phyloP scores from a whole-genome alignment of 192 early-diverging fungal genomes.

The Backusella tuberculispora region DNA sequence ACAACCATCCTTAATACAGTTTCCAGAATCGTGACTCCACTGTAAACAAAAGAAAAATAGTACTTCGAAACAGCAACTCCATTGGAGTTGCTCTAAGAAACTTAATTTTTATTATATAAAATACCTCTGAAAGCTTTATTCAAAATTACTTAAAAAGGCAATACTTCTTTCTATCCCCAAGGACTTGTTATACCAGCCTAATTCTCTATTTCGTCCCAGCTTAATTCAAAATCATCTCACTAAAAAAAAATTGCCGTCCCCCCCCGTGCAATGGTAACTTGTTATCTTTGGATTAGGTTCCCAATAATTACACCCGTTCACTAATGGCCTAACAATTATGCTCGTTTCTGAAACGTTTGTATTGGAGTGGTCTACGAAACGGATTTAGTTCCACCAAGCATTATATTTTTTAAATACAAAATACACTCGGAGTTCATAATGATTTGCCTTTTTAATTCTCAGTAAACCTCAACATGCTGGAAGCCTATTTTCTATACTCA shows the following conservation, averaged over 20 bases:
- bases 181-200: neutral
- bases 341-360: conserved; percentile 18
- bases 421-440: too few species aligned
- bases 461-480: too few species aligned
- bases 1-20: conserved; percentile 19
- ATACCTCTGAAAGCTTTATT: conserved; percentile 4
- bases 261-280: too few species aligned
- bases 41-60: conserved; percentile 19
- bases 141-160: neutral
- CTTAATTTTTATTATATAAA: conserved; percentile 13
- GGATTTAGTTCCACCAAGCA: conserved; percentile 4
- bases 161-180: neutral
- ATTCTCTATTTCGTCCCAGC: too few species aligned
- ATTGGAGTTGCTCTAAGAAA: conserved; percentile 15
- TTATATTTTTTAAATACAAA: conserved; percentile 20
- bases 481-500: too few species aligned
- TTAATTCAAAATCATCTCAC: conserved; percentile 14
- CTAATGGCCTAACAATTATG: conserved; percentile 19
- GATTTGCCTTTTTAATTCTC: too few species aligned
- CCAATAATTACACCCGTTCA: conserved; percentile 15
- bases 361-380: conserved; percentile 19
- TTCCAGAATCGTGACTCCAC: conserved; percentile 18
- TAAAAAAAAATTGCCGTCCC: conserved; percentile 17
- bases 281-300: conserved; percentile 16
- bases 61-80: conserved; percentile 14